Evolutionary conservation across 352 stramenopile species (phyloP).

Genomic region (Pythium scleroteichum): DNA sequence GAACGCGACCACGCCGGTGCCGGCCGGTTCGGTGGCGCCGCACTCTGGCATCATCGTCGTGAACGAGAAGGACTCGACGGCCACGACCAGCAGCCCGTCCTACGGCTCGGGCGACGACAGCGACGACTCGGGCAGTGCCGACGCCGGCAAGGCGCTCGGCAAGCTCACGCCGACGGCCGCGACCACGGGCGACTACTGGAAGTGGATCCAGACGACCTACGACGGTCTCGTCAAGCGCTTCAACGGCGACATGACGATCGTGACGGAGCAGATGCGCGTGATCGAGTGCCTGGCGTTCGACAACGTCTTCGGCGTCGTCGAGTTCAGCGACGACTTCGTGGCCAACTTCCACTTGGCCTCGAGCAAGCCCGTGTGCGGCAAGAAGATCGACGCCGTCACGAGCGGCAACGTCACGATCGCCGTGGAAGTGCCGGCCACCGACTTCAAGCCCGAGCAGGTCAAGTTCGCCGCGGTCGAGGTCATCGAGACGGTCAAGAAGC

Average conservation of each 20-base stretch:
- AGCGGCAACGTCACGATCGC: conserved; percentile 49
- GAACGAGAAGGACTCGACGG: not conserved
- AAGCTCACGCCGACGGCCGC: conserved; percentile 27
- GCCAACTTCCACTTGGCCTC: conserved; percentile 55
- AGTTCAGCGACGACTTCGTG: conserved; percentile 53
- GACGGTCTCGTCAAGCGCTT: conserved; percentile 55
- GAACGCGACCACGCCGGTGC: not conserved
- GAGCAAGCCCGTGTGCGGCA: conserved; percentile 43
- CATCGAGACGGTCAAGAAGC: conserved; percentile 44
- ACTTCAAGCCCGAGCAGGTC: conserved; percentile 48
- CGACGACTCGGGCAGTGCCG: conserved; percentile 2
- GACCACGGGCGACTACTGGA: conserved; percentile 61
- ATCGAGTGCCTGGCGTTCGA: conserved; percentile 65
- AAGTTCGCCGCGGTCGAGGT: conserved; percentile 46
- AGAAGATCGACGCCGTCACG: conserved; percentile 52
- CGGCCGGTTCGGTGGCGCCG: not conserved
- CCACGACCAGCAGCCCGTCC: not conserved
- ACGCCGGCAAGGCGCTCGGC: not conserved
- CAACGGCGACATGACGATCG: conserved; percentile 58
- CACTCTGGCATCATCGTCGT: conserved; percentile 19
- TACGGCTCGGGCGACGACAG: conserved; percentile 27
- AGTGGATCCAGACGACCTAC: conserved; percentile 62
- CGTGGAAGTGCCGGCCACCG: conserved; percentile 32
- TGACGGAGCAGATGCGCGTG: conserved; percentile 60
- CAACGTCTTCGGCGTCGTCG: conserved; percentile 46